Evolutionary conservation across 345 rosid species (phyloP).

Genomic region (Isatis tinctoria): DNA sequence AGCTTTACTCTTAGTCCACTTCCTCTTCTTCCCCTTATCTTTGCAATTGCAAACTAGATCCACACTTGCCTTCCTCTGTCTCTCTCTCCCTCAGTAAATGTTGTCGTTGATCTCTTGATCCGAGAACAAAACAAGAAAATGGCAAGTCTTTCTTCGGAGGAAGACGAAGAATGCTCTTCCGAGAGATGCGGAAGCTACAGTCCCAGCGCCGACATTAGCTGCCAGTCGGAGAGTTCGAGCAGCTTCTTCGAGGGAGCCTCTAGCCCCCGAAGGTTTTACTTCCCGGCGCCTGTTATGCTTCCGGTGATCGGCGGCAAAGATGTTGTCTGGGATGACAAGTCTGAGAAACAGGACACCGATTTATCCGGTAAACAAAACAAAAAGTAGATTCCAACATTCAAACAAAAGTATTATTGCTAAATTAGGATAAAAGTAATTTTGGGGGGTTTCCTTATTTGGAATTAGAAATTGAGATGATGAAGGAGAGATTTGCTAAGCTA

Average conservation of each 20-base stretch:
- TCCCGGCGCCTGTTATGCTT: slow-evolving; percentile 51
- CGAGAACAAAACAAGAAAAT: slow-evolving; percentile 27
- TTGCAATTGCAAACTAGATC: slow-evolving; percentile 7
- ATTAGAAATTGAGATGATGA: slow-evolving; percentile 92
- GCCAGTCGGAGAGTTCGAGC: slow-evolving; percentile 86
- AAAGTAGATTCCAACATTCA: neutral
- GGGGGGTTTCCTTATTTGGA: neutral
- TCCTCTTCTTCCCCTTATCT: neutral
- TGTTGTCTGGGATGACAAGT: slow-evolving; percentile 60
- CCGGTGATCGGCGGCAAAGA: slow-evolving; percentile 66
- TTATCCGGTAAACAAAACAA: slow-evolving; percentile 53
- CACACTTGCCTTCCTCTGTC: slow-evolving; percentile 15
- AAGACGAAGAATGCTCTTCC: slow-evolving; percentile 55
- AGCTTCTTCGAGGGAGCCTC: slow-evolving; percentile 78
- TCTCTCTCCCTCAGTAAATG: neutral
- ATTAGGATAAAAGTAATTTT: neutral
- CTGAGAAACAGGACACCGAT: slow-evolving; percentile 50
- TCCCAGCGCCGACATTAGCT: slow-evolving; percentile 87
- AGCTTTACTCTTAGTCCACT: neutral
- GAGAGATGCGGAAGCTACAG: slow-evolving; percentile 91
- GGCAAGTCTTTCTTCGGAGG: slow-evolving; percentile 74
- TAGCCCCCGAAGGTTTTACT: slow-evolving; percentile 52
- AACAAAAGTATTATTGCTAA: neutral
- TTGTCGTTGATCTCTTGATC: slow-evolving; percentile 12
- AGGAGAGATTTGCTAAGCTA: slow-evolving; percentile 95